Conservation (phyloP, 345 rosid genomes). For the Mercurialis annua region DNA sequence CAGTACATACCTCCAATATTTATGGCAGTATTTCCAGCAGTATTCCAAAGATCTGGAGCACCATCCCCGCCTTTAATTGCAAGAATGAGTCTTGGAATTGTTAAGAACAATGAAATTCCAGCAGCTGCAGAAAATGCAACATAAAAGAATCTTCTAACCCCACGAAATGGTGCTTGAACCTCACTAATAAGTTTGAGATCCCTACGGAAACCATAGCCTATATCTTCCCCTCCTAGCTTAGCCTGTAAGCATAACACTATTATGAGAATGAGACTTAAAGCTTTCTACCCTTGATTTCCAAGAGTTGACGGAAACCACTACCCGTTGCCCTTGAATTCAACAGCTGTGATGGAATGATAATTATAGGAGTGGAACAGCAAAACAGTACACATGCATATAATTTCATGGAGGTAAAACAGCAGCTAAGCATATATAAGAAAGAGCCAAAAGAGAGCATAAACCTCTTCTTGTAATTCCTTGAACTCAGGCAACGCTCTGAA, state of each 20-base stretch:
- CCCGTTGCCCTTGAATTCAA: background rate
- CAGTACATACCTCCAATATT: constrained; percentile 74
- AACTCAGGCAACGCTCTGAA: constrained; percentile 91
- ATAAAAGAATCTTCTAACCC: constrained; percentile 76
- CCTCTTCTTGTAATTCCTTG: constrained; percentile 97
- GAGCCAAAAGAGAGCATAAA: constrained; percentile 19
- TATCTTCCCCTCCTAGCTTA: constrained; percentile 90
- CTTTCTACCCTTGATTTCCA: background rate
- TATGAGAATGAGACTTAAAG: constrained; percentile 11
- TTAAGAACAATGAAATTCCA: constrained; percentile 79
- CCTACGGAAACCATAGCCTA: constrained; percentile 80
- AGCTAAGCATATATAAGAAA: background rate
- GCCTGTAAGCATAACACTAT: constrained; percentile 51
- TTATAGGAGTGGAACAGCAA: background rate
- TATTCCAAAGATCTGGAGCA: constrained; percentile 76
- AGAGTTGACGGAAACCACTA: background rate
- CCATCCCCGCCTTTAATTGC: constrained; percentile 72
- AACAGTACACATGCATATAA: background rate
- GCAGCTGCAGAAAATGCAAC: constrained; percentile 86
- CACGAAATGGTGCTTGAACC: constrained; percentile 98
- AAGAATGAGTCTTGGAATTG: constrained; percentile 70
- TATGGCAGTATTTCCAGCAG: constrained; percentile 75
- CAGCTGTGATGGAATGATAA: background rate
- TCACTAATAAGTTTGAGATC: constrained; percentile 93
- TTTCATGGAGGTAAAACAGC: constrained; percentile 1